These are phyloP conservation scores for Penicillium malachiteum DNA, from an alignment of 495 filamentous ascomycete genomes.

Conservation along the genomic window DNA sequence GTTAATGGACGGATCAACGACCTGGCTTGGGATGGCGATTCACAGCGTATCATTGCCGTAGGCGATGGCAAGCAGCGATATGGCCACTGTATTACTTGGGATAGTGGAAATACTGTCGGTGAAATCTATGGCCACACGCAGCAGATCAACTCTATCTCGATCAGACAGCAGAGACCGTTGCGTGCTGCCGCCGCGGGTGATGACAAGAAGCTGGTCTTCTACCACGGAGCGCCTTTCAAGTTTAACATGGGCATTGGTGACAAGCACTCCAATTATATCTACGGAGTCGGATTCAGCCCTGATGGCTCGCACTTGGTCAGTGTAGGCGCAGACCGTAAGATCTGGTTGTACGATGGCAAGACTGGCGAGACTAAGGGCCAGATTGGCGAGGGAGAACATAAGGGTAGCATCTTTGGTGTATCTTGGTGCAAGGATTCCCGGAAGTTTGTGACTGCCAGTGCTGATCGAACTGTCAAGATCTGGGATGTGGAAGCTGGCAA, in stretches of 20 bases:
- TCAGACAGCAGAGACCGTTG: conserved; percentile 84
- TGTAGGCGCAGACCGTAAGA: conserved; percentile 83
- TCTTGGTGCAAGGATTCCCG: conserved; percentile 90
- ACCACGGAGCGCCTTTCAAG: conserved; percentile 92
- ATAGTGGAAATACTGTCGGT: conserved; percentile 92
- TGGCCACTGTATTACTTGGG: conserved; percentile 92
- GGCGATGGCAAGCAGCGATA: conserved; percentile 92
- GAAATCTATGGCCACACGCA: conserved; percentile 89
- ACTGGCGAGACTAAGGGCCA: conserved; percentile 77
- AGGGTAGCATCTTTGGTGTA: conserved; percentile 87
- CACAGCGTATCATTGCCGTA: conserved; percentile 92
- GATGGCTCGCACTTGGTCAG: conserved; percentile 82
- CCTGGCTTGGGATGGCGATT: conserved; percentile 96
- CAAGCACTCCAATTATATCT: conserved; percentile 83
- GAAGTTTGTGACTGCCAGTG: conserved; percentile 85
- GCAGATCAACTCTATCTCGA: conserved; percentile 85
- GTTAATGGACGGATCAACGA: conserved; percentile 95
- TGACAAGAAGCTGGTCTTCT: conserved; percentile 84
- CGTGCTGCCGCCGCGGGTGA: conserved; percentile 89
- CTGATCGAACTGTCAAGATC: conserved; percentile 78
- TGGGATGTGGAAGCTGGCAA: conserved; percentile 77
- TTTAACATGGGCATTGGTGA: conserved; percentile 75
- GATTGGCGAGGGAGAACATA: conserved; percentile 82
- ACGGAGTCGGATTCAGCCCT: conserved; percentile 85
- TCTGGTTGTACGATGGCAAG: conserved; percentile 94